Evolutionary conservation across 2,329 filamentous ascomycete genomes (phyloP), one percentile per base, ranked within the genome.

Genomic region (Pseudofabraea citricarpa): DNA sequence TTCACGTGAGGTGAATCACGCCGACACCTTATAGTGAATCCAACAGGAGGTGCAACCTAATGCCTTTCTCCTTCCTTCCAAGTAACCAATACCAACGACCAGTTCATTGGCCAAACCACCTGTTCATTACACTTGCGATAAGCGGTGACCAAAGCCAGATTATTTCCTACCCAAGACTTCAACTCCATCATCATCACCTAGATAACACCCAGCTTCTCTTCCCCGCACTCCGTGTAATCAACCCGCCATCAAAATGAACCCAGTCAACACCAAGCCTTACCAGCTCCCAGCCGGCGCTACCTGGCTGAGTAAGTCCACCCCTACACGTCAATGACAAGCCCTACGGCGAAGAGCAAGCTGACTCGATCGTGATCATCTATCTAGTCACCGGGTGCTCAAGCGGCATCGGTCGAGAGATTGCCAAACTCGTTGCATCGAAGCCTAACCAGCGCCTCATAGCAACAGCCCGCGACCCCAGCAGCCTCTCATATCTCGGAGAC

Each of bases 331-430:
- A n/a, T n/a, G n/a, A n/a, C 4, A 9, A 40, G 12, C 21, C 36
- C 8, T 3, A 26, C n/a, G 15, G 24, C 40, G 41, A 23, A 24
- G 13, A 33, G 9, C 13, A 19, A 29, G 44, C 42, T 53, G 46
- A 59, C 35, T 16, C 38, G 36, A 29, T 15, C 26, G 32, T 29
- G n/a, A n/a, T n/a, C n/a, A n/a, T 19, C 6, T 13, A n/a, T 15
- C 27, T 10, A 73, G 69, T 73, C 16, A 73, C 71, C 26, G 72
- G 73, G 13, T 74, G 69, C 51, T 75, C 73, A 1, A 67, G 64
- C 0, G 72, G 73, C 10, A 71, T 75, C 6, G 72, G 72, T 32
- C 58, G 58, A 23, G 60, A 59, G 1, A 54, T 75, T 16, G 66
- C 66, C 10, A 54, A 52, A 16, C 55, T 64, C 16, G 53, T 73